Conservation (phyloP, 2,329 filamentous ascomycete genomes). For the Atkinsonella texensis region DNA sequence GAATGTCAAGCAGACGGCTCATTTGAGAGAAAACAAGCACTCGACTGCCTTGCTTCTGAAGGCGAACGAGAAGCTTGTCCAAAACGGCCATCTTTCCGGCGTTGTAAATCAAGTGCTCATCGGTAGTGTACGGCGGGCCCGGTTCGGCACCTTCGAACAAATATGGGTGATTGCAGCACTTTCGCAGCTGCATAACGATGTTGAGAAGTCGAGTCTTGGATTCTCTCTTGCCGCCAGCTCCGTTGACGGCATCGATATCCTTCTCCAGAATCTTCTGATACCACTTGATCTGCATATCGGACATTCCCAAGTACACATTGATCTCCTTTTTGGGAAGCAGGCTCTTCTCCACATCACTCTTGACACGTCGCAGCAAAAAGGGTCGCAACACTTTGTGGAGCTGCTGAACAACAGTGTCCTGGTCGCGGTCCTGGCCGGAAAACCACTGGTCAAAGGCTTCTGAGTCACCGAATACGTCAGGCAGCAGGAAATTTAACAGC, state of each 20-base stretch:
- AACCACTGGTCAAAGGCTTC: constrained; percentile 99
- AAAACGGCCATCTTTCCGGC: constrained; percentile 96
- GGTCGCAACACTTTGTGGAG: constrained; percentile 86
- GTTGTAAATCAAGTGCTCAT: constrained; percentile 89
- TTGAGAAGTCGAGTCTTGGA: constrained; percentile 95
- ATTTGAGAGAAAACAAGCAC: constrained; percentile 99
- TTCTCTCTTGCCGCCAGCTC: constrained; percentile 88
- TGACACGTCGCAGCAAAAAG: constrained; percentile 90
- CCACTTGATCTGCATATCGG: constrained; percentile 98
- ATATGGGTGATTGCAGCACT: constrained; percentile 98
- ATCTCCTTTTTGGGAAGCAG: constrained; percentile 93
- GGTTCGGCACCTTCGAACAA: constrained; percentile 96
- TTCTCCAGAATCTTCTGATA: constrained; percentile 98
- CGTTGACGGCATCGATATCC: constrained; percentile 97
- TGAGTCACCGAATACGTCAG: constrained; percentile 92
- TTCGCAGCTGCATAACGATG: constrained; percentile 98
- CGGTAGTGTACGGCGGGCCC: constrained; percentile 93
- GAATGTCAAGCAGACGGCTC: constrained; percentile 91
- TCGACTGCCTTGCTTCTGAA: constrained; percentile 78
- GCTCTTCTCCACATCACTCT: constrained; percentile 96
- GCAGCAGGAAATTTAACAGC: constrained; percentile 91
- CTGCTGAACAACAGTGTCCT: constrained; percentile 92
- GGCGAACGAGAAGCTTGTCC: constrained; percentile 75
- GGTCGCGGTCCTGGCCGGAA: constrained; percentile 76
- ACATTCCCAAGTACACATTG: constrained; percentile 96